Conservation (phyloP, 208 protist species). For the Histomonas meleagridis region DNA sequence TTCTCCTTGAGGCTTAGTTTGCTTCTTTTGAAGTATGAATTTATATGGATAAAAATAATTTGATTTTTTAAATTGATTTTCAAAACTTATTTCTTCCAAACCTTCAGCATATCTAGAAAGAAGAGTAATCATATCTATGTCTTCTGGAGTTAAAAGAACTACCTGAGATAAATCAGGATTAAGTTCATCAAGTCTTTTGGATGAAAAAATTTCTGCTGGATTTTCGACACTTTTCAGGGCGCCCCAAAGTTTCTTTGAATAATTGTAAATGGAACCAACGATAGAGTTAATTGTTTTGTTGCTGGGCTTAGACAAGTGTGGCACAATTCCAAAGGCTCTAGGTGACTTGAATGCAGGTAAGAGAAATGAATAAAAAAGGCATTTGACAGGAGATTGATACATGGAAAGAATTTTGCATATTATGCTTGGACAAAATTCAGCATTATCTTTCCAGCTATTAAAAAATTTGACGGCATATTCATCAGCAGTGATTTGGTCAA, state of each 20-base stretch:
- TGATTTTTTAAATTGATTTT: not conserved
- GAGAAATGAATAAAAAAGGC: not conserved
- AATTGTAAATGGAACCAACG: not conserved
- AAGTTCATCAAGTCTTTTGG: not conserved
- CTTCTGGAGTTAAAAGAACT: not conserved
- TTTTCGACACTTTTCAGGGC: not conserved
- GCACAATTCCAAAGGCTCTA: not conserved
- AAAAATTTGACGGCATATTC: not conserved
- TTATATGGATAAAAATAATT: not conserved
- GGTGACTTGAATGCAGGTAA: not conserved
- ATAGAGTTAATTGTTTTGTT: not conserved
- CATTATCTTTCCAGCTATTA: not conserved
- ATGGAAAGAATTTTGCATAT: not conserved
- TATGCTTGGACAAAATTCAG: not conserved
- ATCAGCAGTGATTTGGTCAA: not conserved
- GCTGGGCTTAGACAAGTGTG: not conserved
- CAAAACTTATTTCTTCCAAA: not conserved
- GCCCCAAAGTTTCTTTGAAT: not conserved
- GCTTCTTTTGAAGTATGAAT: not conserved
- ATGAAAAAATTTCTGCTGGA: not conserved
- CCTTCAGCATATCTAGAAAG: not conserved
- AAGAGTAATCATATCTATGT: not conserved
- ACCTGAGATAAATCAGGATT: not conserved
- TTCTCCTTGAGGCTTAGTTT: not conserved
- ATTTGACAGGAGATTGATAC: not conserved